Percentiles rank a stretch among this genome's conserved stretches.
Evolutionary conservation across 106 monocot genomes (phyloP).

Genomic region (Hemerocallis citrina): DNA sequence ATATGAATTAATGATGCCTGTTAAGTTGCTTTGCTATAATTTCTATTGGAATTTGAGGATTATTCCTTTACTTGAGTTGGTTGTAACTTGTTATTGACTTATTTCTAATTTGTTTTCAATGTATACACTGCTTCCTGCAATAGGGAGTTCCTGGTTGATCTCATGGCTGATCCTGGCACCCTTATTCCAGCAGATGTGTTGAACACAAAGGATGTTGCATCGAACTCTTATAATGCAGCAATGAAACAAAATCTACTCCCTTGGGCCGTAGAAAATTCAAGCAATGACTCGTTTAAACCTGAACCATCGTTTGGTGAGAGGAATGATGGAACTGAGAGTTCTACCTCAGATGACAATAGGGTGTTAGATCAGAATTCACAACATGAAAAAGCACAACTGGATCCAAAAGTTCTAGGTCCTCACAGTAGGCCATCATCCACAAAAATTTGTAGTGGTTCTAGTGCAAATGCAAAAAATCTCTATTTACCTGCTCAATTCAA

Average conservation of each 20-base stretch:
- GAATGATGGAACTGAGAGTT: slow-evolving; percentile 10
- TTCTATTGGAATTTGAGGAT: not conserved
- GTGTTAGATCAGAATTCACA: slow-evolving; percentile 12
- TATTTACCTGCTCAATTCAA: slow-evolving; percentile 13
- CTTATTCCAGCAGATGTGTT: slow-evolving; percentile 84
- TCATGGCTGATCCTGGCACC: slow-evolving; percentile 93
- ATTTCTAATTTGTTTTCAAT: not conserved
- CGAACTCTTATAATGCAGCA: slow-evolving; percentile 27
- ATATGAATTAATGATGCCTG: not conserved
- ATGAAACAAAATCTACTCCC: slow-evolving; percentile 17
- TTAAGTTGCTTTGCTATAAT: not conserved
- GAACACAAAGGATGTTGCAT: slow-evolving; percentile 48
- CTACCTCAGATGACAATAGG: slow-evolving; percentile 13
- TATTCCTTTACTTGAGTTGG: not conserved
- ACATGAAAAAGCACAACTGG: slow-evolving; percentile 18
- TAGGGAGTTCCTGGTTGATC: slow-evolving; percentile 98
- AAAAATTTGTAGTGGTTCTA: slow-evolving; percentile 36
- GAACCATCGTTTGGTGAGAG: slow-evolving; percentile 6
- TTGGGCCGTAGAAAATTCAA: slow-evolving; percentile 16
- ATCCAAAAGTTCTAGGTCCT: slow-evolving; percentile 21
- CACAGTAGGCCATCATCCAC: slow-evolving; percentile 20
- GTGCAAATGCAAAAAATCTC: slow-evolving; percentile 12
- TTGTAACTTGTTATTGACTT: not conserved
- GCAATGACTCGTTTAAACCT: slow-evolving; percentile 5
- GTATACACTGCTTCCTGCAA: not conserved